Evolutionary conservation across 768 basidiomycete species (phyloP).

Genomic region (Lentinula lateritia): DNA sequence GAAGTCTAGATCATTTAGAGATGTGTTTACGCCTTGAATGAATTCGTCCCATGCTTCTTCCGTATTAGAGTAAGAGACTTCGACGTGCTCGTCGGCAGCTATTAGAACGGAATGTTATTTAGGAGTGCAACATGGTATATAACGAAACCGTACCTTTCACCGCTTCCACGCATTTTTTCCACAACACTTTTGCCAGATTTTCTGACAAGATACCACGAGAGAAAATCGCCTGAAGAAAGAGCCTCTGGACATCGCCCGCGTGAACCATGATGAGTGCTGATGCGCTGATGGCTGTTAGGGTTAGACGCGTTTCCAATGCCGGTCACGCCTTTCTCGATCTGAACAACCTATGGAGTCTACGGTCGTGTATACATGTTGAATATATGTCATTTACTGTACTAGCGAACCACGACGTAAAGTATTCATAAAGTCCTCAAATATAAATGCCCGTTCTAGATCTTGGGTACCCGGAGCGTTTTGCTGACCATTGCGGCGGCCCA

Average conservation of each 20-base stretch:
- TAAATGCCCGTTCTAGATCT: conserved; percentile 34
- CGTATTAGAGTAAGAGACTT: conserved; percentile 33
- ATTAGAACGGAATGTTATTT: conserved; percentile 9
- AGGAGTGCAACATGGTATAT: neutral
- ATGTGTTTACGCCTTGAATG: conserved; percentile 51
- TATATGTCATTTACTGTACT: neutral
- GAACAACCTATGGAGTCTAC: too few relatives aligned
- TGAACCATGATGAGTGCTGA: conserved; percentile 29
- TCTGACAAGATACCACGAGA: conserved; percentile 66
- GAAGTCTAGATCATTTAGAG: conserved; percentile 65
- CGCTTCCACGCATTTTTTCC: conserved; percentile 60
- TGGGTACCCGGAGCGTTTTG: conserved; percentile 89
- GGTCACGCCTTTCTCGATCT: neutral
- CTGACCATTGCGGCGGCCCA: conserved; percentile 99
- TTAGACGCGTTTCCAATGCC: neutral
- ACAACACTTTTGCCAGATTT: conserved; percentile 58
- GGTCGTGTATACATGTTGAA: neutral
- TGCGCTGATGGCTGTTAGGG: neutral
- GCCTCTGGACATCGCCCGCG: conserved; percentile 61
- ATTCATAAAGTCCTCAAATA: neutral
- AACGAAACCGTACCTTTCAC: conserved; percentile 50
- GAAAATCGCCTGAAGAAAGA: conserved; percentile 76
- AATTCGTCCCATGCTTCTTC: conserved; percentile 56
- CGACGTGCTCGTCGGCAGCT: conserved; percentile 52
- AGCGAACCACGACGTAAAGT: neutral